These are phyloP conservation scores for Globisporangium splendens DNA, from an alignment of 352 stramenopile species.

Conservation along the genomic window DNA sequence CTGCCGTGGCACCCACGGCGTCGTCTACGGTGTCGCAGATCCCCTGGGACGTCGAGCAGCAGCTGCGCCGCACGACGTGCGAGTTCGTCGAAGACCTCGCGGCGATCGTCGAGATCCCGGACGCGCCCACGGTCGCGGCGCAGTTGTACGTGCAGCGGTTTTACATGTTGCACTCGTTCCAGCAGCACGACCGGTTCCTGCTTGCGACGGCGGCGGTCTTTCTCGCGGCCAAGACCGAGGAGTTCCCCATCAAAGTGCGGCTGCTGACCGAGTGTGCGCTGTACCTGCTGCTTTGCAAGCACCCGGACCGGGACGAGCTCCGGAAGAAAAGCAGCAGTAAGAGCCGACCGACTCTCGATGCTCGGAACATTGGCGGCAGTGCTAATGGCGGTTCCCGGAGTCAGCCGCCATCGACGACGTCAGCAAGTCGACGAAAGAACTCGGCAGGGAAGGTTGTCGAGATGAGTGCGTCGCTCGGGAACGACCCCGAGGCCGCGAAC, in stretches of 20 bases:
- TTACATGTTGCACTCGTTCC: conserved; percentile 77
- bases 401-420: background rate
- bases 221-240: conserved; percentile 68
- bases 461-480: conserved; percentile 47
- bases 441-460: conserved; percentile 33
- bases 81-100: conserved; percentile 67
- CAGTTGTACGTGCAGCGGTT: conserved; percentile 76
- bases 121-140: conserved; percentile 44
- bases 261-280: conserved; percentile 74
- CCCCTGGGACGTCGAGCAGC: conserved; percentile 49
- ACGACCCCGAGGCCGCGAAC: conserved; percentile 52
- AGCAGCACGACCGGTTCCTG: conserved; percentile 76
- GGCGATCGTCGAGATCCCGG: conserved; percentile 55
- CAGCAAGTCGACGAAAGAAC: conserved; percentile 14
- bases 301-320: conserved; percentile 18
- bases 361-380: background rate
- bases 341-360: background rate
- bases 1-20: conserved; percentile 33
- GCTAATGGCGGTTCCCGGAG: background rate
- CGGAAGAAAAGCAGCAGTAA: conserved; percentile 13
- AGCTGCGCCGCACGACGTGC: conserved; percentile 65
- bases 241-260: conserved; percentile 76
- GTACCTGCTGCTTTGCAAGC: conserved; percentile 52
- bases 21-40: conserved; percentile 47
- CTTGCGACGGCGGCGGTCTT: conserved; percentile 75